Conservation (phyloP, 1,139 yeast genomes). For the Protomyces pachydermus region DNA sequence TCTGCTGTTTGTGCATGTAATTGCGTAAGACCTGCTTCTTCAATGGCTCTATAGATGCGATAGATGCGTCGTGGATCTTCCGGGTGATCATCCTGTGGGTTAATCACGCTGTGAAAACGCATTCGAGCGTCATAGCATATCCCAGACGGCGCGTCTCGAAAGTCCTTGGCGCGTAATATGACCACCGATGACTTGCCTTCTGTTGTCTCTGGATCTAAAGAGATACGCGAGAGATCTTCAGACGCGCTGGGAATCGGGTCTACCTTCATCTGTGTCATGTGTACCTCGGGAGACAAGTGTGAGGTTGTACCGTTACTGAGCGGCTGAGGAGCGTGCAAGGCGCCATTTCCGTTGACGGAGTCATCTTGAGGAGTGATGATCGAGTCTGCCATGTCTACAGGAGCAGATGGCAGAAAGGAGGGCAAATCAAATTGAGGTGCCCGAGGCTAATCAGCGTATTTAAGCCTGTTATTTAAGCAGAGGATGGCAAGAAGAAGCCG, state of each 20-base stretch:
- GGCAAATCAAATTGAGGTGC: no score
- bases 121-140: constrained; percentile 92
- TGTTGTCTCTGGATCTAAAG: neutral
- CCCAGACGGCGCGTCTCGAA: constrained; percentile 49
- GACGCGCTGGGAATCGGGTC: neutral
- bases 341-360: no score
- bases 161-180: neutral
- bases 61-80: constrained; percentile 97
- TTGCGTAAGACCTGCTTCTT: constrained; percentile 83
- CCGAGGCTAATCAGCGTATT: no score
- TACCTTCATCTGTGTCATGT: neutral
- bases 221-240: neutral
- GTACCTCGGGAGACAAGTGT: no score
- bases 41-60: constrained; percentile 84
- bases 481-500: no score
- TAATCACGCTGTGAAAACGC: constrained; percentile 94
- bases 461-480: no score
- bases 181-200: neutral
- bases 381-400: no score
- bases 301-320: no score
- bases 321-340: no score
- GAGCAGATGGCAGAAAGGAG: no score
- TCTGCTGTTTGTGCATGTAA: constrained; percentile 78
- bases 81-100: constrained; percentile 96
- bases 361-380: no score